Conservation (phyloP, 116 monocot species). For the Phalaenopsis hybrid region DNA sequence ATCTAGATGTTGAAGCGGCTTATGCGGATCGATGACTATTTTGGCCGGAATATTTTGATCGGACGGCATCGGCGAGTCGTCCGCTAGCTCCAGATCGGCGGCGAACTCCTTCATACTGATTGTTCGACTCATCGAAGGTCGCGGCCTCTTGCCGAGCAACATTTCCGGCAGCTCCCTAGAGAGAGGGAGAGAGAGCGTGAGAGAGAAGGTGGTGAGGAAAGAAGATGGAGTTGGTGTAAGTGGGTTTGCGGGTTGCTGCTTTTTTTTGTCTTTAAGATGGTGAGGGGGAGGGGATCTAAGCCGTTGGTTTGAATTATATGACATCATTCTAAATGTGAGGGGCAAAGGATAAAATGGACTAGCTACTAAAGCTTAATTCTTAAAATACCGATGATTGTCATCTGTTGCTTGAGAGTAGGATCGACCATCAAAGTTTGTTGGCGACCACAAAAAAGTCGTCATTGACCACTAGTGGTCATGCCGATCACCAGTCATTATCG, state of each 20-base stretch:
- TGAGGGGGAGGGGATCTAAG: slow-evolving; percentile 7
- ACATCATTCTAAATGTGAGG: too few species aligned
- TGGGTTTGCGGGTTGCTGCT: neutral
- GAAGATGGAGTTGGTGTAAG: neutral
- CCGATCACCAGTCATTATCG: too few species aligned
- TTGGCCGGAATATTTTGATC: neutral
- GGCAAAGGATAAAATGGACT: too few species aligned
- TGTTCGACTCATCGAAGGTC: slow-evolving; percentile 52
- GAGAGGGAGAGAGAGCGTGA: neutral
- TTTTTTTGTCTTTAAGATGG: too few species aligned
- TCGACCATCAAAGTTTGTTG: too few species aligned
- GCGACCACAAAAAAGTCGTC: too few species aligned
- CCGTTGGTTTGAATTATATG: slow-evolving; percentile 13
- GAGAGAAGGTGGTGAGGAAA: neutral
- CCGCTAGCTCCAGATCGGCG: slow-evolving; percentile 9
- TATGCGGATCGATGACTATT: neutral
- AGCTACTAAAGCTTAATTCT: too few species aligned
- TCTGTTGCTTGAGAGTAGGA: too few species aligned
- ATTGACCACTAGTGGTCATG: too few species aligned
- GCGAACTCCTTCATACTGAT: slow-evolving; percentile 63
- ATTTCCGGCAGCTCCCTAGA: slow-evolving; percentile 11
- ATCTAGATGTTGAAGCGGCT: neutral
- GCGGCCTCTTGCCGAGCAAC: slow-evolving; percentile 69
- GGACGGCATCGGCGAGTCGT: neutral
- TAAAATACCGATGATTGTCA: too few species aligned